Evolutionary conservation across 495 filamentous ascomycete genomes (phyloP), one percentile per base, ranked within the genome.

Genomic region (Daldinia concentrica): DNA sequence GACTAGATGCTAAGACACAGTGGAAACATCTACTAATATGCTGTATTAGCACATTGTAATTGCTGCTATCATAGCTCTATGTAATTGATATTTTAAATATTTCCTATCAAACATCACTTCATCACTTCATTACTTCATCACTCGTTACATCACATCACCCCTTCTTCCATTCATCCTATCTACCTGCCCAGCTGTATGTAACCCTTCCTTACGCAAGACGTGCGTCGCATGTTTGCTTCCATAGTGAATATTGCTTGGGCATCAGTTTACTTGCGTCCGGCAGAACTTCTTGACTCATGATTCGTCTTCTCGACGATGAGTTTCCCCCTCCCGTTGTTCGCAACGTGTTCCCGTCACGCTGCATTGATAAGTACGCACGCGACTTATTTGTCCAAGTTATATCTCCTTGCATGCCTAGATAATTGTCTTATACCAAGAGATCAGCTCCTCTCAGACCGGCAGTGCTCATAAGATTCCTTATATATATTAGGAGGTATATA

Each of bases 201-300:
- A 30, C 34, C 58, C 48, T 45, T 55, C 22, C 41, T 54, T 59
- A 17, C 59, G 26, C 55, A 50, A 30, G 17, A 17, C 19, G 32
- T 51, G 48, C n/a, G 29, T 56, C 41, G 55, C 45, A 64, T 41
- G 48, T 60, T 64, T 72, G 12, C 69, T 52, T 34, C 52, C 58
- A 48, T 58, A 41, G 32, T 65, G 24, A 32, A 27, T 37, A 26
- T 50, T 12, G 32, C 62, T 69, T 66, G 65, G 65, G 70, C 70
- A 69, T 68, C 60, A 68, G 61, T 60, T 61, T 50, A 30, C 30
- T 29, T 62, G 43, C 58, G 50, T 64, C 69, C 45, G 64, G 37
- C 56, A 71, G 36, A 30, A 43, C 57, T 65, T 59, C 56, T 64
- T 59, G 17, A 17, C 32, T 45, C 62, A 36, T 64, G 63, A 72